Base-by-base conservation (phyloP, 108 stramenopile species). In the Chaetoceros tenuissimus region DNA sequence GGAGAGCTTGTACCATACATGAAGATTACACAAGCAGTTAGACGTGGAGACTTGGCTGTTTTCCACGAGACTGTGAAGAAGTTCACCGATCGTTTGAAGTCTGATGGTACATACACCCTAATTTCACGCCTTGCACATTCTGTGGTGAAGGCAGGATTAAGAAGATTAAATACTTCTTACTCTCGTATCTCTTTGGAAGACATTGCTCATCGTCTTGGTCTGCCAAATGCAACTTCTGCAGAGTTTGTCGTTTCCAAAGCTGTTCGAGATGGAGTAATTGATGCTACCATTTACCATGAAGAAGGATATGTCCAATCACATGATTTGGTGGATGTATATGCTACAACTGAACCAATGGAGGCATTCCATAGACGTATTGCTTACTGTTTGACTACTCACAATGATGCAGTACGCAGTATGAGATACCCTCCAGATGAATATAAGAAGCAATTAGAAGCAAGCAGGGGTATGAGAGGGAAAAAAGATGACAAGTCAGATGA, bases 221-320 rank as follows among this genome's bases (percentile, higher is more conserved):
- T 99, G 44, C 81, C 80, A 5, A 75, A 70, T 29, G 86, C 87
- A 2, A 71, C 62, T 13, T 83, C 87, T 40, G 97, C 99, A 13
- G 97, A 99, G 69, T 96, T 91, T 63, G 93, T 98, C 28, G 94
- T 95, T 29, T 94, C 97, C 55, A 97, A 98, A 82, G 97, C 96
- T 17, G 95, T 99, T 23, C 60, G 93, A 19, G 99, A 99, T 75
- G 99, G 99, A 20, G 97, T 99, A 0, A 84, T 99, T 59, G 96
- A 98, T 57, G 99, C 96, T n/a, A 88, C 89, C 10, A 92, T 99
- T 65, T 93, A 98, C 76, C 97, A 96, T 66, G 89, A 90, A 30
- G 84, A 80, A 31, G 83, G 83, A 24, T 95, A 80, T 70, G 72
- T 99, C 16, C 82, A 84, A 47, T 78, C 83, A 48, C 87, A 94